phyloP scores from a whole-genome alignment of 2,329 filamentous ascomycete species.

The Neopestalotiopsis rosae region DNA sequence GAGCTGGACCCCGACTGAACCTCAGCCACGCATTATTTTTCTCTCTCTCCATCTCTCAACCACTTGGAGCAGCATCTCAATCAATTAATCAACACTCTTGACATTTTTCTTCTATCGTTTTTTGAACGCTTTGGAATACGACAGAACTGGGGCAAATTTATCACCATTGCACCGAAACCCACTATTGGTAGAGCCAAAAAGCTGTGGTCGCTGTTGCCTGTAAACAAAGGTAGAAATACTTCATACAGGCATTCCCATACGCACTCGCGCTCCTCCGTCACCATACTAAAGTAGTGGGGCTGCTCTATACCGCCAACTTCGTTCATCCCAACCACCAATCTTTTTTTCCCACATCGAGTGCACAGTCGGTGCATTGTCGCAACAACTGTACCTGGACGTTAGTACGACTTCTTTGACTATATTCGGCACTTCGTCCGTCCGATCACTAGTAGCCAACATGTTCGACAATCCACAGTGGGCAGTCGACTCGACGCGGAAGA shows the following conservation, averaged over 20 bases:
- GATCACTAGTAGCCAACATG: constrained; percentile 23
- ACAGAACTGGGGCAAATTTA: too few species aligned
- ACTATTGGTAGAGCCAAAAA: too few species aligned
- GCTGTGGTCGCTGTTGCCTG: background rate
- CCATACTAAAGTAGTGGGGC: background rate
- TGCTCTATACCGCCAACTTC: background rate
- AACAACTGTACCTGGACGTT: background rate
- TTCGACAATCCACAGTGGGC: constrained; percentile 25
- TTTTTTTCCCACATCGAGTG: background rate
- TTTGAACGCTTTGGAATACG: too few species aligned
- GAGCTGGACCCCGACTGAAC: constrained; percentile 16
- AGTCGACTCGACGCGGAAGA: constrained; percentile 32
- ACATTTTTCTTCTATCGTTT: background rate
- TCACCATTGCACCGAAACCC: too few species aligned
- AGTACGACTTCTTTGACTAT: background rate
- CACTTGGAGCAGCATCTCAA: background rate
- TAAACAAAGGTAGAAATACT: background rate
- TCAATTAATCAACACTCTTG: background rate
- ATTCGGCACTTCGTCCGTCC: background rate
- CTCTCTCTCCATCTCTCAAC: background rate
- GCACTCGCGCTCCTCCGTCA: background rate
- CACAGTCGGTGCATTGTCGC: background rate
- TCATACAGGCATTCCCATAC: background rate
- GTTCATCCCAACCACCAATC: constrained; percentile 6
- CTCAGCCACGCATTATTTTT: constrained; percentile 10